A percentile compares a stretch with the other conserved stretches of the same genome.
phyloP scores from a whole-genome alignment of 345 rosid genomes.

The Rhizophora apiculata region DNA sequence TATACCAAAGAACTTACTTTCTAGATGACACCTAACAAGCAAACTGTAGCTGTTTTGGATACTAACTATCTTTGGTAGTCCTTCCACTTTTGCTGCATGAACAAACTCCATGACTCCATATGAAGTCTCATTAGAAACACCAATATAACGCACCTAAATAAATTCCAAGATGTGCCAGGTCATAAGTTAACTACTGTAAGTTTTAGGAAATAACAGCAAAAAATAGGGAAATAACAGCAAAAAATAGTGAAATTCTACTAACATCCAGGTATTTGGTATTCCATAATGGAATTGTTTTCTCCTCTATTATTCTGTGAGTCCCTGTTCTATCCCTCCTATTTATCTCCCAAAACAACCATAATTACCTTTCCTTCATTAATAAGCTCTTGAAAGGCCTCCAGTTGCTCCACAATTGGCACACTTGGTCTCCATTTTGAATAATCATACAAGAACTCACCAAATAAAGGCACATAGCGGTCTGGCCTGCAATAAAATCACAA shows the following conservation, averaged over 20 bases:
- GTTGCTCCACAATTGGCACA: conserved; percentile 75
- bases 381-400: conserved; percentile 71
- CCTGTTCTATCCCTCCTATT: too few species aligned
- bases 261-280: neutral
- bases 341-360: conserved; percentile 1
- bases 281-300: neutral
- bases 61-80: conserved; percentile 85
- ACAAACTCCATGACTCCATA: conserved; percentile 96
- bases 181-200: conserved; percentile 2
- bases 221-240: neutral
- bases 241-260: neutral
- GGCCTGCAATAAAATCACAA: conserved; percentile 59
- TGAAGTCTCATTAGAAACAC: conserved; percentile 88
- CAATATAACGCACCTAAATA: conserved; percentile 72
- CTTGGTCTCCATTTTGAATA: conserved; percentile 77
- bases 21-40: conserved; percentile 59
- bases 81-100: conserved; percentile 72
- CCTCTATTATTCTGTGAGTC: too few species aligned
- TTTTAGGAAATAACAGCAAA: neutral
- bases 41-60: conserved; percentile 87
- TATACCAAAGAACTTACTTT: conserved; percentile 40
- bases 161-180: conserved; percentile 10
- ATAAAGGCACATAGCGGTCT: conserved; percentile 87
- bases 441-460: conserved; percentile 65
- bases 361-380: conserved; percentile 84